phyloP scores from a whole-genome alignment of 2,329 filamentous ascomycete genomes.

The Exophiala sideris region DNA sequence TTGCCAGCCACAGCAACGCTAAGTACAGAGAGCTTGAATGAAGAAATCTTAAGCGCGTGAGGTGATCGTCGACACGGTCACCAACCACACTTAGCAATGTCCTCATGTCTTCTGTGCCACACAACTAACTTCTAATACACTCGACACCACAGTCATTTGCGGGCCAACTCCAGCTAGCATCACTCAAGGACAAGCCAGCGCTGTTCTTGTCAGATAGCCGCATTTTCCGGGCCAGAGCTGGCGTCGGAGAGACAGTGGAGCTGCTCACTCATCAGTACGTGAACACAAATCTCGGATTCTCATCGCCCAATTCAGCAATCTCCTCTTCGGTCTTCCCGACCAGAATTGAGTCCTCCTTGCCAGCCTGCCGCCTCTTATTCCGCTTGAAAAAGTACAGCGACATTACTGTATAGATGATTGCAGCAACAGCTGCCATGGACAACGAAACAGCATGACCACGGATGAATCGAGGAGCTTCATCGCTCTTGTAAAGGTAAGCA shows the following conservation, averaged over 20 bases:
- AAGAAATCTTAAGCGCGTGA: too few relatives aligned
- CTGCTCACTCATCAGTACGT: constrained; percentile 32
- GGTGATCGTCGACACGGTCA: too few relatives aligned
- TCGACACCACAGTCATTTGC: too few relatives aligned
- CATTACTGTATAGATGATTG: constrained; percentile 52
- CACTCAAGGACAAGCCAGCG: too few relatives aligned
- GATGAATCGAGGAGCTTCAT: constrained; percentile 57
- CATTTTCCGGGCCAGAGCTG: background rate
- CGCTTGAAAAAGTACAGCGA: constrained; percentile 51
- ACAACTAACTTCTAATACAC: too few relatives aligned
- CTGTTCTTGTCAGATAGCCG: background rate
- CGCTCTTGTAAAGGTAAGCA: constrained; percentile 36
- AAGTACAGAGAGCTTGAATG: too few relatives aligned
- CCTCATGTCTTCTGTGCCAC: too few relatives aligned
- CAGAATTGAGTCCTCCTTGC: constrained; percentile 39
- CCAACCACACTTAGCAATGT: too few relatives aligned
- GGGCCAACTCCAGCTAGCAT: too few relatives aligned
- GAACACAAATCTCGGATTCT: constrained; percentile 38
- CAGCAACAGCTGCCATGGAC: constrained; percentile 55
- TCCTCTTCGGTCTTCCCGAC: constrained; percentile 40
- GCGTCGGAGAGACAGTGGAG: background rate
- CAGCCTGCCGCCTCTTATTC: constrained; percentile 43
- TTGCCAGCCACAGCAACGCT: too few relatives aligned
- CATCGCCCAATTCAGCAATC: constrained; percentile 43
- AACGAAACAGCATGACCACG: constrained; percentile 62